phyloP scores from a whole-genome alignment of 768 basidiomycete species.

The Pleurotus citrinopileatus region DNA sequence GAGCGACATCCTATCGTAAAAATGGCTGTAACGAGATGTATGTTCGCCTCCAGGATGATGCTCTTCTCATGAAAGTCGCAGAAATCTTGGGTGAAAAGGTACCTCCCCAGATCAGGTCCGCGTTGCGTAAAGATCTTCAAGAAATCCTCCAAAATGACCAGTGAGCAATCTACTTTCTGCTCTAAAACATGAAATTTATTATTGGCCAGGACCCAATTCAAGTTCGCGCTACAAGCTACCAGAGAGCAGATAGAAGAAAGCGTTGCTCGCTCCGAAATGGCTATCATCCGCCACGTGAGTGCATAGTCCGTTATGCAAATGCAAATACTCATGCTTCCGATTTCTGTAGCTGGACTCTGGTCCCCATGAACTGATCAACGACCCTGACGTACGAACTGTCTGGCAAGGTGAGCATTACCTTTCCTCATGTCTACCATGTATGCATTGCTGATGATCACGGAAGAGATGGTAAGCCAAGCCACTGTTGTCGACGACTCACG shows the following conservation, averaged over 20 bases:
- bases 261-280: slow-evolving; percentile 14
- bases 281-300: slow-evolving; percentile 16
- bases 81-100: slow-evolving; percentile 8
- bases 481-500: no score
- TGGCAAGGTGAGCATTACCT: slow-evolving; percentile 18
- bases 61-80: slow-evolving; percentile 7
- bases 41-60: slow-evolving; percentile 1
- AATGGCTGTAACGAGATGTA: neutral
- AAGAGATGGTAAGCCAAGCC: slow-evolving; percentile 19
- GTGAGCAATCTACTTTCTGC: neutral
- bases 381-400: slow-evolving; percentile 18
- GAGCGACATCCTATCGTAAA: neutral
- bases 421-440: neutral
- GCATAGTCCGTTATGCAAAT: no score
- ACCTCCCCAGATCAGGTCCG: slow-evolving; percentile 1
- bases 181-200: neutral
- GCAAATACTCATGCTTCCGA: neutral
- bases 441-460: neutral
- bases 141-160: slow-evolving; percentile 13
- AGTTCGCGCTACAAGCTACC: slow-evolving; percentile 15
- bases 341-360: slow-evolving; percentile 18
- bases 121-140: slow-evolving; percentile 8
- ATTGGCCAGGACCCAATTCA: slow-evolving; percentile 15
- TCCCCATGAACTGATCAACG: slow-evolving; percentile 21
- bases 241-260: slow-evolving; percentile 14